Percentiles rank a stretch among this genome's conserved stretches.
Evolutionary conservation across 768 basidiomycete genomes (phyloP).

Genomic region (Calocybe gangraenosa): DNA sequence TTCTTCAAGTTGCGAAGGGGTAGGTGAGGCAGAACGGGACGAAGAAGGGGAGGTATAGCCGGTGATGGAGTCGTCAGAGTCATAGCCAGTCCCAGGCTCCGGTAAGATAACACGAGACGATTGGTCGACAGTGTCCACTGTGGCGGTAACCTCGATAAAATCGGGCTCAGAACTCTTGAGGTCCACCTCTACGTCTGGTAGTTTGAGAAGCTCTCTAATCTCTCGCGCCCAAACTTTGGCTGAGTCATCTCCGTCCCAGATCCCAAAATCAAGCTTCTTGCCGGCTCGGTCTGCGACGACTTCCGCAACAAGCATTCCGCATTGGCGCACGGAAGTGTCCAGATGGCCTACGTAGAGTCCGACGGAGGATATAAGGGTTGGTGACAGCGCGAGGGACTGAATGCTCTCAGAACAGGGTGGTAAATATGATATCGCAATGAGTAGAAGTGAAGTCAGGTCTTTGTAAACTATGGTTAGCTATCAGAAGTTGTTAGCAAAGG

Average conservation of each 20-base stretch:
- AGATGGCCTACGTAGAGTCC: constrained; percentile 75
- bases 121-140: not conserved
- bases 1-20: constrained; percentile 74
- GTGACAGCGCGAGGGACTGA: constrained; percentile 44
- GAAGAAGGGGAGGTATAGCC: constrained; percentile 70
- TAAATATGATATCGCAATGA: constrained; percentile 62
- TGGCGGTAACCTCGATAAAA: not conserved
- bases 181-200: constrained; percentile 49
- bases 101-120: constrained; percentile 20
- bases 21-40: constrained; percentile 77
- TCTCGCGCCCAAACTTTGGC: constrained; percentile 62
- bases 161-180: constrained; percentile 15
- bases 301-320: constrained; percentile 94
- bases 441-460: constrained; percentile 75
- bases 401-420: constrained; percentile 44
- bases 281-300: constrained; percentile 58
- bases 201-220: constrained; percentile 49
- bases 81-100: constrained; percentile 34
- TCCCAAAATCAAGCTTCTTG: constrained; percentile 72
- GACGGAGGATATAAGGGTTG: constrained; percentile 64
- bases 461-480: not conserved
- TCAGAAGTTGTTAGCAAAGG: not conserved
- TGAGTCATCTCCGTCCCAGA: constrained; percentile 76
- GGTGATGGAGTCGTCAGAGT: constrained; percentile 82
- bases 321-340: constrained; percentile 70